phyloP scores from a whole-genome alignment of 495 filamentous ascomycete genomes.

The Penicillium waksmanii region DNA sequence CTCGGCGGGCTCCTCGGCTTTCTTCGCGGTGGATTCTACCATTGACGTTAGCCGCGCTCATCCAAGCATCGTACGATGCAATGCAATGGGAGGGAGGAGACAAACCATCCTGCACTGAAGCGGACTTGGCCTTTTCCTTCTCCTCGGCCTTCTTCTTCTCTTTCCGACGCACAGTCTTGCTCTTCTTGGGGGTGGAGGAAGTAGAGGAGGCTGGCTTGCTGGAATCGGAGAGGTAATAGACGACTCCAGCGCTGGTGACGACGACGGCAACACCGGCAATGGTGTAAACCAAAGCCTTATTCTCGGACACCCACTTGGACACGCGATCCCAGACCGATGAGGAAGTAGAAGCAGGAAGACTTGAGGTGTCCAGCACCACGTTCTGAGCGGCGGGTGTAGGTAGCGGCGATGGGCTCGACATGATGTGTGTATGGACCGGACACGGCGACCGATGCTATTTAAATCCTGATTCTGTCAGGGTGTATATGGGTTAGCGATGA shows the following conservation, averaged over 20 bases:
- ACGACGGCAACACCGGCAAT: slow-evolving; percentile 92
- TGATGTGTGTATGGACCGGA: slow-evolving; percentile 36
- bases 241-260: slow-evolving; percentile 83
- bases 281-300: slow-evolving; percentile 94
- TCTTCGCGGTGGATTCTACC: slow-evolving; percentile 47
- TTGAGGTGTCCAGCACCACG: slow-evolving; percentile 55
- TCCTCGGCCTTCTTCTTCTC: slow-evolving; percentile 72
- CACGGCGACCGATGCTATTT: slow-evolving; percentile 28
- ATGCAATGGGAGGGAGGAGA: background rate
- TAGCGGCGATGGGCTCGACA: slow-evolving; percentile 47
- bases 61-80: slow-evolving; percentile 7
- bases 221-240: slow-evolving; percentile 77
- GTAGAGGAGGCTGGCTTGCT: slow-evolving; percentile 36
- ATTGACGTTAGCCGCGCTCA: slow-evolving; percentile 27
- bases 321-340: slow-evolving; percentile 86
- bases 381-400: slow-evolving; percentile 39
- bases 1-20: slow-evolving; percentile 68
- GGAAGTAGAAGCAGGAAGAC: slow-evolving; percentile 52
- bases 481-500: slow-evolving; percentile 1
- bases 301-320: slow-evolving; percentile 89
- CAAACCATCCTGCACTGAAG: slow-evolving; percentile 48
- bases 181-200: slow-evolving; percentile 51
- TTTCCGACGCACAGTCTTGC: slow-evolving; percentile 64
- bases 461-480: slow-evolving; percentile 22
- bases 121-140: slow-evolving; percentile 60